Conservation (phyloP, 805 yeast genomes). For the Sugiyamaella qingdaonensis region DNA sequence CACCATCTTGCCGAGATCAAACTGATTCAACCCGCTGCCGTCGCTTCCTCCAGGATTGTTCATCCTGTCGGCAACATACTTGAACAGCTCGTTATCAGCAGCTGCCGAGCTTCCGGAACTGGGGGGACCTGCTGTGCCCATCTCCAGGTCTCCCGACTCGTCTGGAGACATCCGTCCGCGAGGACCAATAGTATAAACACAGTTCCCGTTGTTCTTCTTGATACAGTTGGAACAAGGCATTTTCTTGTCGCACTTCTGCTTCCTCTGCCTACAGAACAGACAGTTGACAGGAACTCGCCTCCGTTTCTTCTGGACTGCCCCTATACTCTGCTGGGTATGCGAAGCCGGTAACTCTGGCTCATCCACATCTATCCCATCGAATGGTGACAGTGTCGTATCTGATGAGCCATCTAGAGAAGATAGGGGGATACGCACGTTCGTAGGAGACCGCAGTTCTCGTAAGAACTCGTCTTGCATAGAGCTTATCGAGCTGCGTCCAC, state of each 20-base stretch:
- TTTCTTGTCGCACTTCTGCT: conserved; percentile 32
- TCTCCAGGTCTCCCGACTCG: not conserved
- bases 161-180: not conserved
- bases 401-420: not conserved
- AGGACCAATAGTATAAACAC: conserved; percentile 3
- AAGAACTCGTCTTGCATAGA: not conserved
- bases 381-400: not conserved
- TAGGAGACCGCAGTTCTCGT: conserved; percentile 1
- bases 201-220: conserved; percentile 19
- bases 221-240: conserved; percentile 33
- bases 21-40: not conserved
- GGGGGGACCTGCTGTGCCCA: not conserved
- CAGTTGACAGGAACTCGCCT: conserved; percentile 32
- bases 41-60: not conserved
- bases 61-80: conserved; percentile 1
- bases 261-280: conserved; percentile 31
- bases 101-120: not conserved
- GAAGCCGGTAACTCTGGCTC: conserved; percentile 17
- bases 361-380: not conserved
- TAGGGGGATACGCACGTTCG: not conserved
- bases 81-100: not conserved
- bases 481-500: not conserved
- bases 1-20: conserved; percentile 12
- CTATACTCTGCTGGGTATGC: conserved; percentile 13
- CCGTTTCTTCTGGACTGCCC: conserved; percentile 24